Percentiles rank a stretch among this genome's conserved stretches.
These are phyloP conservation scores for Rhynchospora pubera DNA, from an alignment of 176 grass and related monocot genomes.

Conservation along the genomic window DNA sequence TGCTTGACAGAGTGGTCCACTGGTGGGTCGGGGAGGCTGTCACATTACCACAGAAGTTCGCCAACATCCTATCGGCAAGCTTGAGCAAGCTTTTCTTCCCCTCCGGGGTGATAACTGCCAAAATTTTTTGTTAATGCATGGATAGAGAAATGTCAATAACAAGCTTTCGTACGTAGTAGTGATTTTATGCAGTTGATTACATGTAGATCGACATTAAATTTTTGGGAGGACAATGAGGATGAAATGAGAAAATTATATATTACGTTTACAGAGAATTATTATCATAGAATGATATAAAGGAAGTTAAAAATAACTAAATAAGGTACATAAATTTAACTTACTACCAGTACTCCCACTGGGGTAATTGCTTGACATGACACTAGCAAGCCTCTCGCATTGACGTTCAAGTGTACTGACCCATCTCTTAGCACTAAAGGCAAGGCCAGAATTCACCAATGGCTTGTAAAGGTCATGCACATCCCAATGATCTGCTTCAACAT, in stretches of 20 bases:
- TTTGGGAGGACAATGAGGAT: not conserved
- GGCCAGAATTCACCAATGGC: constrained; percentile 50
- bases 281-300: not conserved
- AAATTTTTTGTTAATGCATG: not conserved
- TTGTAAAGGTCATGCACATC: constrained; percentile 51
- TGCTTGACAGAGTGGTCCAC: constrained; percentile 51
- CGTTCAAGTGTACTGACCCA: constrained; percentile 52
- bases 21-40: constrained; percentile 52
- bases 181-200: not conserved
- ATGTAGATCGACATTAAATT: not conserved
- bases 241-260: not conserved
- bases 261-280: not conserved
- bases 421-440: constrained; percentile 55
- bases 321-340: constrained; percentile 6
- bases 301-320: not conserved
- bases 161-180: not conserved
- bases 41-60: constrained; percentile 57
- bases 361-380: constrained; percentile 24
- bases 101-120: constrained; percentile 38
- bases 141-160: not conserved
- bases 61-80: constrained; percentile 58
- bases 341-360: constrained; percentile 14
- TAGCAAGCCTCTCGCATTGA: constrained; percentile 59
- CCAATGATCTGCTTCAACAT: constrained; percentile 50
- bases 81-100: constrained; percentile 52